phyloP scores from a whole-genome alignment of 139 green algal species.

The Chlamydomonas sp. region DNA sequence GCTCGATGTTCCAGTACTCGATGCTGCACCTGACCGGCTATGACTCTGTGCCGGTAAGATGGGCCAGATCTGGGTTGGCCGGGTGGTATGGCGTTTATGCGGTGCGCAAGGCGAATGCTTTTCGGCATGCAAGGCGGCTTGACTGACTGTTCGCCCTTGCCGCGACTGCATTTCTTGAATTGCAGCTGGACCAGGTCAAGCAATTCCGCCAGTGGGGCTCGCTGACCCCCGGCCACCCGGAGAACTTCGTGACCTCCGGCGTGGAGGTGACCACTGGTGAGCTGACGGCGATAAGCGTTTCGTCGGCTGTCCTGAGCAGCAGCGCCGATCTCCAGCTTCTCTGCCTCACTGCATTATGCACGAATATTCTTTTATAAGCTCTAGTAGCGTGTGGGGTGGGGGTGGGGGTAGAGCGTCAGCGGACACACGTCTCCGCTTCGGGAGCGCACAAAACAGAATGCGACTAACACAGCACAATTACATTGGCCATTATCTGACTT shows the following conservation, averaged over 20 bases:
- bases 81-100: background rate
- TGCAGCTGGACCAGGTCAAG: constrained; percentile 96
- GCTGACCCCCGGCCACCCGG: constrained; percentile 95
- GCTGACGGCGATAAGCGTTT: constrained; percentile 11
- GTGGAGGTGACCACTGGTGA: constrained; percentile 97
- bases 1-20: constrained; percentile 99
- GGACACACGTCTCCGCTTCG: too few species aligned
- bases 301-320: background rate
- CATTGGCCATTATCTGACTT: too few species aligned
- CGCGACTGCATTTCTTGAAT: background rate
- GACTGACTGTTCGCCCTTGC: background rate
- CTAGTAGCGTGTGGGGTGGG: too few species aligned
- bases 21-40: constrained; percentile 97
- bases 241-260: constrained; percentile 97
- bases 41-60: constrained; percentile 80
- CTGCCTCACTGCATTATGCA: background rate
- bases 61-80: background rate
- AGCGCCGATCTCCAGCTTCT: background rate
- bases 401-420: too few species aligned
- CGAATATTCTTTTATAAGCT: too few species aligned
- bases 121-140: too few species aligned
- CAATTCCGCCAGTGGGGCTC: constrained; percentile 96
- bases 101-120: background rate
- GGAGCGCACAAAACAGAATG: too few species aligned
- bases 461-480: too few species aligned